A percentile compares a stretch with the other conserved stretches of the same genome.
Conservation (phyloP, 2,329 filamentous ascomycete species). For the Sporothrix protearum region DNA sequence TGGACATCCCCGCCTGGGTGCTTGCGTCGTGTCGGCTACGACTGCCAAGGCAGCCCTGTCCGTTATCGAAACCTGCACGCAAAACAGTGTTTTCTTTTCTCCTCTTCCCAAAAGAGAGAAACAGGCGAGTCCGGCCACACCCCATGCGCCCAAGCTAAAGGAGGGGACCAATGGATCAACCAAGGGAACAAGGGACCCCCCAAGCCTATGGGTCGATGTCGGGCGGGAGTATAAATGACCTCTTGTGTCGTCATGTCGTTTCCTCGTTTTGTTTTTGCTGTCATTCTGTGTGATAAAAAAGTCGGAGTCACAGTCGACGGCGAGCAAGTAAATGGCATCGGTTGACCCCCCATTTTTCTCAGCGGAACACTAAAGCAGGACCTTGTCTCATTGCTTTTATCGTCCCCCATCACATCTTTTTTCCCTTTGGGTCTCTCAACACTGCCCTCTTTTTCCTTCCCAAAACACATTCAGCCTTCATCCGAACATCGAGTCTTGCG, state of each 20-base stretch:
- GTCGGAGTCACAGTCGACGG: background rate
- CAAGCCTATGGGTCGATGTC: background rate
- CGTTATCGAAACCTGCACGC: background rate
- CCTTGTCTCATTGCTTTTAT: background rate
- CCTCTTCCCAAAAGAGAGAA: constrained; percentile 15
- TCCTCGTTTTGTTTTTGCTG: background rate
- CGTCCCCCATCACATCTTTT: background rate
- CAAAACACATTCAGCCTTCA: too few species aligned
- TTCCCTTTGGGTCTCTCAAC: background rate
- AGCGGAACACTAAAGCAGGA: background rate
- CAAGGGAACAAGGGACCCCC: background rate
- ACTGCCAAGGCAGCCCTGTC: constrained; percentile 11
- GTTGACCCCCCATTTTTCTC: background rate
- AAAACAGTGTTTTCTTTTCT: background rate
- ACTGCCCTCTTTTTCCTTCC: background rate
- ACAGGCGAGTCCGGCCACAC: background rate
- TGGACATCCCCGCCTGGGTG: background rate
- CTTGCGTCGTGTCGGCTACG: constrained; percentile 3
- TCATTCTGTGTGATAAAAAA: background rate
- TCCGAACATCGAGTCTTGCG: background rate
- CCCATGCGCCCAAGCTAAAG: background rate
- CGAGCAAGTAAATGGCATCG: background rate
- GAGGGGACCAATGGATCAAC: background rate
- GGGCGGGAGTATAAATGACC: background rate
- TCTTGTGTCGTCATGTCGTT: background rate